A percentile compares a stretch with the other conserved stretches of the same genome.
Conservation (phyloP, 768 basidiomycete species). For the Lactarius sp. region DNA sequence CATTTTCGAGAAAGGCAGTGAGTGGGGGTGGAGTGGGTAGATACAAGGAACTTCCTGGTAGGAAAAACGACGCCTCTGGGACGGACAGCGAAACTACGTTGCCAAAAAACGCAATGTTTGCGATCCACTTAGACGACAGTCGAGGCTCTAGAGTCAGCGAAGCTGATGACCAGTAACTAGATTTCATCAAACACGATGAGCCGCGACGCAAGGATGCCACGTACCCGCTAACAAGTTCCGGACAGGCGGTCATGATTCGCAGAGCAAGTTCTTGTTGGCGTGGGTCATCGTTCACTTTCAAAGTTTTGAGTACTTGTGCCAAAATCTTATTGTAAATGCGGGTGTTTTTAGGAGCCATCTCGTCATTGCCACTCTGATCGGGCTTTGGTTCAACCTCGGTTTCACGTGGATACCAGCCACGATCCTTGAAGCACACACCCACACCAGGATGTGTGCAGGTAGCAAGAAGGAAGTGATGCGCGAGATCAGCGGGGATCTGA, state of each 20-base stretch:
- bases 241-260: constrained; percentile 76
- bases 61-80: constrained; percentile 57
- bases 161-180: constrained; percentile 67
- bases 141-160: constrained; percentile 78
- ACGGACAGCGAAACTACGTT: constrained; percentile 72
- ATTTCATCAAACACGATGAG: constrained; percentile 19
- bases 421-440: constrained; percentile 84
- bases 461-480: constrained; percentile 82
- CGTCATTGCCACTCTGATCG: constrained; percentile 36
- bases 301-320: constrained; percentile 59
- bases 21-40: constrained; percentile 75
- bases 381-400: constrained; percentile 39
- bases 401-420: constrained; percentile 87
- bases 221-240: constrained; percentile 79
- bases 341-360: constrained; percentile 34
- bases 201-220: constrained; percentile 26
- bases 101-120: constrained; percentile 80
- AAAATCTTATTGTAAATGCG: constrained; percentile 82
- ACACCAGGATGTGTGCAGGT: constrained; percentile 75
- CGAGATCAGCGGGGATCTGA: constrained; percentile 68
- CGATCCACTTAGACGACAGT: constrained; percentile 86
- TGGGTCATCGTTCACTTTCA: constrained; percentile 87
- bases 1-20: constrained; percentile 62
- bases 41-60: constrained; percentile 44
- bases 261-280: constrained; percentile 80